Percentiles rank a stretch among this genome's conserved stretches.
phyloP scores from a whole-genome alignment of 257 asterid species.

The Gynochthodes officinalis region DNA sequence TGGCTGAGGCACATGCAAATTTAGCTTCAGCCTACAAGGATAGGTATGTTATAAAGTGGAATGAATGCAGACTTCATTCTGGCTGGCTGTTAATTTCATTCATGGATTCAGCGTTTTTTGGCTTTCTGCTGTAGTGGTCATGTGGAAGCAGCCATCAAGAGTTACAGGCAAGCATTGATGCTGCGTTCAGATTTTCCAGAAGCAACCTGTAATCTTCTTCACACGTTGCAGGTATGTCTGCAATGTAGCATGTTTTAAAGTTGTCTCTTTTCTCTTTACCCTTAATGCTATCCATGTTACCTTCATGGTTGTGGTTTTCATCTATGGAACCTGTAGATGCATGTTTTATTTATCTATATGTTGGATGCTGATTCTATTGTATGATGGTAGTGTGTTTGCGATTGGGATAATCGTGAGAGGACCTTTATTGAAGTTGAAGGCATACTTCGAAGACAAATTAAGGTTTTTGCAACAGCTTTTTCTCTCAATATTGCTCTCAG shows the following conservation, averaged over 20 bases:
- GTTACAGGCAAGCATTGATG: slow-evolving; percentile 84
- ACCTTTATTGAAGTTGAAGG: slow-evolving; percentile 92
- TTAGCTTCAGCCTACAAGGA: slow-evolving; percentile 98
- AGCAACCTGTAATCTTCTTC: slow-evolving; percentile 98
- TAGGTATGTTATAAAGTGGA: slow-evolving; percentile 37
- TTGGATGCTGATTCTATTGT: not conserved
- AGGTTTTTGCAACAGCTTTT: slow-evolving; percentile 44
- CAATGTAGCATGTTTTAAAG: not conserved
- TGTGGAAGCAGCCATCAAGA: slow-evolving; percentile 89
- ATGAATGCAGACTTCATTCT: not conserved
- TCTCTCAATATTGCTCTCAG: not conserved
- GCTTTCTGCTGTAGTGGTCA: slow-evolving; percentile 62
- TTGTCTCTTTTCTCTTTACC: not conserved
- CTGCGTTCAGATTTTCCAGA: slow-evolving; percentile 96
- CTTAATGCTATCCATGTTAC: not conserved
- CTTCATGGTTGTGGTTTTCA: not conserved
- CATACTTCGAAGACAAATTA: slow-evolving; percentile 87
- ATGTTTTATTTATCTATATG: slow-evolving; percentile 9
- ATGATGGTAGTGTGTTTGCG: slow-evolving; percentile 78
- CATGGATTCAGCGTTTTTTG: not conserved
- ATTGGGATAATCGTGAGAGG: slow-evolving; percentile 95
- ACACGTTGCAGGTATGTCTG: slow-evolving; percentile 73
- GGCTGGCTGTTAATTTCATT: not conserved
- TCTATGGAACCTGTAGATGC: not conserved
- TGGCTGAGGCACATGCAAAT: slow-evolving; percentile 99